Conservation (phyloP, 1,139 yeast species). For the Geotrichum aggregatum region DNA sequence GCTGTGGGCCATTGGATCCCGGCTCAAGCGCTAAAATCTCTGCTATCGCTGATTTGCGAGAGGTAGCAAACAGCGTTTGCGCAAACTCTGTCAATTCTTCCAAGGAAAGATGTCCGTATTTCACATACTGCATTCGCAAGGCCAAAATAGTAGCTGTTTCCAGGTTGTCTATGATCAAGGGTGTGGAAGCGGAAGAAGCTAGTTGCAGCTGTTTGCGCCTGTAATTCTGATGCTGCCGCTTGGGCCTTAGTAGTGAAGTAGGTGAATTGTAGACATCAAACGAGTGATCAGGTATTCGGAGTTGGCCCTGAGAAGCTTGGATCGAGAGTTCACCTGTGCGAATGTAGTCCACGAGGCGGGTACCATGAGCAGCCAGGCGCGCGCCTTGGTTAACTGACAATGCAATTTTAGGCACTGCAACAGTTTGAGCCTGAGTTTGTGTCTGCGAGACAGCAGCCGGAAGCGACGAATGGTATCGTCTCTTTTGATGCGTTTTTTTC, state of each 20-base stretch:
- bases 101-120: neutral
- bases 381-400: neutral
- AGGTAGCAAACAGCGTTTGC: conserved; percentile 4
- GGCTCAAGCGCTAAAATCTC: neutral
- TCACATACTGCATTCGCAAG: conserved; percentile 8
- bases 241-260: neutral
- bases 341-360: conserved; percentile 4
- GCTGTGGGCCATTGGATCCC: neutral
- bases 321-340: conserved; percentile 1
- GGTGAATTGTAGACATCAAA: conserved; percentile 5
- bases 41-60: neutral
- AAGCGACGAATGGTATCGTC: neutral
- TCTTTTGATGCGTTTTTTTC: neutral
- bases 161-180: conserved; percentile 1
- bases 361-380: neutral
- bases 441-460: neutral
- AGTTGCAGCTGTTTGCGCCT: conserved; percentile 1
- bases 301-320: conserved; percentile 5
- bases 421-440: neutral
- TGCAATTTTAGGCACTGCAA: neutral
- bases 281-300: neutral
- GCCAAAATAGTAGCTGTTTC: conserved; percentile 16
- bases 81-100: conserved; percentile 8
- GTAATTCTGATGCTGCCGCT: neutral
- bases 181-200: neutral